These are phyloP conservation scores for Coniella vitis DNA, from an alignment of 2,329 filamentous ascomycete genomes.

Conservation along the genomic window DNA sequence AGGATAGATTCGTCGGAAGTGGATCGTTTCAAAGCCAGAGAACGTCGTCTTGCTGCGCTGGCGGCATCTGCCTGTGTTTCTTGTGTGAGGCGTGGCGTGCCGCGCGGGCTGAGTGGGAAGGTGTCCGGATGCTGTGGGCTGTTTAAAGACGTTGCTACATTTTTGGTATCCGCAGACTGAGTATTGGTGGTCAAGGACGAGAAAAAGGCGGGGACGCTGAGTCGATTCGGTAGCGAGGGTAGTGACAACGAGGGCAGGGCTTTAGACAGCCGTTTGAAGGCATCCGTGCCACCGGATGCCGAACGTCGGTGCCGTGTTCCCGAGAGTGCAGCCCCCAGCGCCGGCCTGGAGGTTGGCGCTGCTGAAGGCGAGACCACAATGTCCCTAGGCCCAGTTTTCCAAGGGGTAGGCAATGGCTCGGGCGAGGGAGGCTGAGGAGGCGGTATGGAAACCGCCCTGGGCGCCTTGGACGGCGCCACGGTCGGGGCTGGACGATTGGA, in stretches of 20 bases:
- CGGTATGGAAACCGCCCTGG: slow-evolving; percentile 3
- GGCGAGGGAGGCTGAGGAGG: slow-evolving; percentile 15
- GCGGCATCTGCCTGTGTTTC: slow-evolving; percentile 6
- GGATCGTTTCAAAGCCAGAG: slow-evolving; percentile 45
- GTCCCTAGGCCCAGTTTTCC: slow-evolving; percentile 35
- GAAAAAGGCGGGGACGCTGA: slow-evolving; percentile 33
- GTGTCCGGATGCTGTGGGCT: background rate
- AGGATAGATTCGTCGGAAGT: slow-evolving; percentile 76
- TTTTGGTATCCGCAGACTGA: slow-evolving; percentile 20
- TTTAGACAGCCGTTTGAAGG: slow-evolving; percentile 49
- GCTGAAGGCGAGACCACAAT: slow-evolving; percentile 22
- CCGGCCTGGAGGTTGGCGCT: slow-evolving; percentile 25
- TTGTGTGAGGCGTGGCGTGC: background rate
- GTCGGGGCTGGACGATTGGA: background rate
- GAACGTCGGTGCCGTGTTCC: slow-evolving; percentile 42
- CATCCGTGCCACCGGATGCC: slow-evolving; percentile 49
- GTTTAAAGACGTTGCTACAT: slow-evolving; percentile 14
- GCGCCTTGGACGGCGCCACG: background rate
- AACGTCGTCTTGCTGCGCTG: slow-evolving; percentile 19
- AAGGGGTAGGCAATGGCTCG: slow-evolving; percentile 27
- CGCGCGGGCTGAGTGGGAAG: slow-evolving; percentile 11
- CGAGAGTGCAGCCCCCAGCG: slow-evolving; percentile 41
- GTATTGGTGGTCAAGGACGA: slow-evolving; percentile 25
- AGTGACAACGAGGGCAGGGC: slow-evolving; percentile 50
- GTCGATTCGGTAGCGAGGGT: slow-evolving; percentile 30